Base-by-base conservation (phyloP, 345 rosid species). In the Combretum micranthum region DNA sequence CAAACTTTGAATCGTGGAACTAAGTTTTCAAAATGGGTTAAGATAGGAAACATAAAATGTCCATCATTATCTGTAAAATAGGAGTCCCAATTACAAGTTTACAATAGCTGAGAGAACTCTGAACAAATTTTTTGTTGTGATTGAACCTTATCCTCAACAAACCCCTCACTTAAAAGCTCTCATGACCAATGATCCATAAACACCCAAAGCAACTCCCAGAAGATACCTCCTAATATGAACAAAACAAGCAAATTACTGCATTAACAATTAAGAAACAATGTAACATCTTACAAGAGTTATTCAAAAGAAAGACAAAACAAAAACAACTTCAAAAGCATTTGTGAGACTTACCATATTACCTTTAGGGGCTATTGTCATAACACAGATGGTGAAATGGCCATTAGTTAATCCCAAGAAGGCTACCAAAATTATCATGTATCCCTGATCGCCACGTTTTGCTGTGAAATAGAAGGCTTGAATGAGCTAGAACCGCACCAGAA, bases 381-480 rank as follows among this genome's bases (percentile, higher is more conserved):
- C n/a, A n/a, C n/a, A n/a, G n/a, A n/a, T n/a, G 2, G 91, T 88
- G 50, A 93, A 83, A 64, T 85, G 72, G 23, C 98, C 98, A 49
- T 80, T 85, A 4, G 95, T 79, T 26, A 88, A 46, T 46, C 96
- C 98, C 62, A 91, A 60, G 63, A 88, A 61, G 15, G 89, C 82
- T 23, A 67, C 57, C 1, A 89, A 86, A 61, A 80, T 52, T 63
- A 89, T 87, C 97, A 85, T 93, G 84, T 85, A 89, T 55, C 97
- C 99, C 56, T 87, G 83, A 64, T 85, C 96, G 5, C 83, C 97
- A 51, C 81, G 83, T 47, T 89, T 87, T 0, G 90, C 86, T 0
- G 96, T 82, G 81, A 88, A 91, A 73, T 88, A 93, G 64, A 93
- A 89, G 4, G 94, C 84, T 0, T 97, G 99, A 44, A 89, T 45